These are phyloP conservation scores for Talaromyces sp. DNA, from an alignment of 2,329 filamentous ascomycete species.

Conservation along the genomic window DNA sequence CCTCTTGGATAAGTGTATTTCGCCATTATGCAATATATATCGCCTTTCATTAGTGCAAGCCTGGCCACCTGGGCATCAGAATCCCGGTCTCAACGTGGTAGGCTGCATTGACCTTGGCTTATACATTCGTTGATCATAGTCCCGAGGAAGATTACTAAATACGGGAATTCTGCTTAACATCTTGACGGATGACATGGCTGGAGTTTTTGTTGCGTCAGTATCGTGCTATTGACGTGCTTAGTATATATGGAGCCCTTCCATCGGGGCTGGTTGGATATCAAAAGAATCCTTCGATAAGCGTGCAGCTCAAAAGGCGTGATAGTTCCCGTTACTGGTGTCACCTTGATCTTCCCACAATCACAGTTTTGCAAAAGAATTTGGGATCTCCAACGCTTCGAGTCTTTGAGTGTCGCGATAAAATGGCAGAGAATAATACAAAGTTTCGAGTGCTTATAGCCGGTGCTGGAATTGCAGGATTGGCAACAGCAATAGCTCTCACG, in stretches of 20 bases:
- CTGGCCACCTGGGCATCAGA: neutral
- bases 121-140: neutral
- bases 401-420: slow-evolving; percentile 15
- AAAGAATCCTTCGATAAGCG: neutral
- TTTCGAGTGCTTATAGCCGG: slow-evolving; percentile 48
- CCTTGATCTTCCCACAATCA: neutral
- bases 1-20: neutral
- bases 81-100: neutral
- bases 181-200: neutral
- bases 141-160: neutral
- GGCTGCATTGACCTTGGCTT: neutral
- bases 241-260: neutral
- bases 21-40: slow-evolving; percentile 8
- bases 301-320: neutral
- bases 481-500: slow-evolving; percentile 46
- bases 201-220: slow-evolving; percentile 11
- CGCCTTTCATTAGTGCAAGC: slow-evolving; percentile 1
- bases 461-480: slow-evolving; percentile 51
- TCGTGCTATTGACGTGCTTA: slow-evolving; percentile 21
- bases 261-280: neutral
- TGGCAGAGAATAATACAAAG: slow-evolving; percentile 15
- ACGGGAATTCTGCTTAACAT: neutral
- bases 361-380: neutral
- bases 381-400: neutral
- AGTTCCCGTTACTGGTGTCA: neutral